Percentiles rank a stretch among this genome's conserved stretches.
Evolutionary conservation across 352 stramenopile species (phyloP).

Genomic region (Peronosclerospora sorghi): DNA sequence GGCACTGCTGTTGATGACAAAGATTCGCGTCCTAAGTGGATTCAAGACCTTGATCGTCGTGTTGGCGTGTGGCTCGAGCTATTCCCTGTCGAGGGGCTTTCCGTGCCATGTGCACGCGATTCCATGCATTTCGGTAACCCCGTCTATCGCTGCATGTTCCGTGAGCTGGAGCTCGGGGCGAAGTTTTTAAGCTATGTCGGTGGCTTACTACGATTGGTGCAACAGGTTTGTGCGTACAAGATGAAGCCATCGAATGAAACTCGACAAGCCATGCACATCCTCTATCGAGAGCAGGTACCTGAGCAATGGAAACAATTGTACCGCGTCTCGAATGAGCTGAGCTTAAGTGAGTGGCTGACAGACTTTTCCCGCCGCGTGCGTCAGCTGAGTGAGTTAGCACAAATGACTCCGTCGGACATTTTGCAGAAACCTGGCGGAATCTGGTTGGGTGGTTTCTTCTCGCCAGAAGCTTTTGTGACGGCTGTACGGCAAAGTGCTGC

Average conservation of each 20-base stretch:
- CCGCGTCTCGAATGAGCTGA: constrained; percentile 39
- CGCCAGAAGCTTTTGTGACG: constrained; percentile 88
- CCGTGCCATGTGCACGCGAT: constrained; percentile 41
- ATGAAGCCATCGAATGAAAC: constrained; percentile 84
- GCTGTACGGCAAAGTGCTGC: constrained; percentile 86
- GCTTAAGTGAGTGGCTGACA: constrained; percentile 69
- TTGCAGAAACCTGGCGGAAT: constrained; percentile 34
- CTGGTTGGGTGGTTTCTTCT: constrained; percentile 90
- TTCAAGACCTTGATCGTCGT: constrained; percentile 67
- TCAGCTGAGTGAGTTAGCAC: constrained; percentile 44
- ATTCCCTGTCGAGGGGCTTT: constrained; percentile 30
- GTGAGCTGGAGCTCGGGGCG: constrained; percentile 74
- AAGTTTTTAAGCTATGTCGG: constrained; percentile 56
- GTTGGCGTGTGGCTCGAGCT: constrained; percentile 50
- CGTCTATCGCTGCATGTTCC: constrained; percentile 87
- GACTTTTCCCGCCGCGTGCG: constrained; percentile 71
- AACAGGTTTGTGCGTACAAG: constrained; percentile 72
- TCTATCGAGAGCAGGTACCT: constrained; percentile 64
- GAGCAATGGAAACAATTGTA: constrained; percentile 51
- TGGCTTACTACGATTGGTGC: constrained; percentile 53
- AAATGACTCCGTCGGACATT: constrained; percentile 32
- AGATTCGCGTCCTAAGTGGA: constrained; percentile 64
- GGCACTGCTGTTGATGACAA: constrained; percentile 21
- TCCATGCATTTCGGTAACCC: constrained; percentile 65
- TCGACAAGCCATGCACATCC: constrained; percentile 62